phyloP scores from a whole-genome alignment of 2,329 filamentous ascomycete genomes.

The Beauveria caledonica region DNA sequence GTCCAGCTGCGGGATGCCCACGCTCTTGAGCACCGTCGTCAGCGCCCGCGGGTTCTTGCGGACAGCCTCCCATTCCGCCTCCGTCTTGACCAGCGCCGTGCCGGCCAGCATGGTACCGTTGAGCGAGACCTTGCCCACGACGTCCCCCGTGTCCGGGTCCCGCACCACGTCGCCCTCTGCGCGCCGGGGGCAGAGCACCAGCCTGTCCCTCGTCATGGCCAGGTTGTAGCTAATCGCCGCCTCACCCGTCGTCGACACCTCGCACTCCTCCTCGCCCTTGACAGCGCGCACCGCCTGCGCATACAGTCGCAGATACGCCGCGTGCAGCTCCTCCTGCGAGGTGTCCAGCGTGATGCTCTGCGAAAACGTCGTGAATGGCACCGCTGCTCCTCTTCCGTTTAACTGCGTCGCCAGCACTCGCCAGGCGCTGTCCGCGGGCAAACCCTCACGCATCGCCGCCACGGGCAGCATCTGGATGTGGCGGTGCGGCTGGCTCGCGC shows the following conservation, averaged over 20 bases:
- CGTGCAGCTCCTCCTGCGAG: conserved; percentile 29
- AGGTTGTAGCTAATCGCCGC: conserved; percentile 56
- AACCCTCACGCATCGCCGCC: conserved; percentile 49
- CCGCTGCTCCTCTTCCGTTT: not conserved
- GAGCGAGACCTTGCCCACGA: conserved; percentile 39
- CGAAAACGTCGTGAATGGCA: conserved; percentile 39
- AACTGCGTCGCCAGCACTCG: conserved; percentile 38
- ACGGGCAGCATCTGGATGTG: conserved; percentile 66
- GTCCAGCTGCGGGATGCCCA: conserved; percentile 23
- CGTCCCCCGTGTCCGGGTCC: conserved; percentile 20
- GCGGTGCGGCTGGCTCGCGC: conserved; percentile 63
- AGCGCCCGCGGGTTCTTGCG: conserved; percentile 26
- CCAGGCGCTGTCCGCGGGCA: conserved; percentile 35
- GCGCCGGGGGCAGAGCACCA: conserved; percentile 47
- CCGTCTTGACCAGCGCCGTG: conserved; percentile 53
- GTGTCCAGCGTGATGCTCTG: conserved; percentile 28
- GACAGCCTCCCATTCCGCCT: conserved; percentile 49
- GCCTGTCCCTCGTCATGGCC: conserved; percentile 44
- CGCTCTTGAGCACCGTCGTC: conserved; percentile 17
- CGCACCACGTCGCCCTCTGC: conserved; percentile 38
- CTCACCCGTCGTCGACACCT: conserved; percentile 24
- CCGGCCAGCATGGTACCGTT: conserved; percentile 59
- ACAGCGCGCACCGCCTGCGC: conserved; percentile 34
- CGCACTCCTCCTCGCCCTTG: conserved; percentile 9
- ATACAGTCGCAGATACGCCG: conserved; percentile 41